A percentile compares a stretch with the other conserved stretches of the same genome.
phyloP scores from a whole-genome alignment of 116 monocot species.

The Phalaenopsis hybrid region DNA sequence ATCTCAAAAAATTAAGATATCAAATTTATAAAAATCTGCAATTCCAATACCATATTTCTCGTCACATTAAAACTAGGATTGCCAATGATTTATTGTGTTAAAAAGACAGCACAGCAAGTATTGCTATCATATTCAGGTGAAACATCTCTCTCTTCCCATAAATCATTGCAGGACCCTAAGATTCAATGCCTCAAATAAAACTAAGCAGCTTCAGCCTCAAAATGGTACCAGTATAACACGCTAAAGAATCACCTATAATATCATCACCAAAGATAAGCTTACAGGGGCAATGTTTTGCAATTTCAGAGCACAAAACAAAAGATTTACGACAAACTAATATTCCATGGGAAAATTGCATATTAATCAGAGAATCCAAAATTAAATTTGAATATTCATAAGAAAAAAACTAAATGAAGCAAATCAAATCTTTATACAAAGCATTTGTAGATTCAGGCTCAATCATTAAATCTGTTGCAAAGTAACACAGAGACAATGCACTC shows the following conservation, averaged over 20 bases:
- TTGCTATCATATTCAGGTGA: background rate
- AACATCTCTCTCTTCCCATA: background rate
- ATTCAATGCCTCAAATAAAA: background rate
- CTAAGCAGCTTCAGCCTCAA: background rate
- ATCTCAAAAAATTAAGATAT: background rate
- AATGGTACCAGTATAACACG: background rate
- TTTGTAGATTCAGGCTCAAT: background rate
- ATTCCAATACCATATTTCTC: background rate
- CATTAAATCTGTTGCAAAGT: background rate
- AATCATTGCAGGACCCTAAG: background rate
- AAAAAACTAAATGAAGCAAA: background rate
- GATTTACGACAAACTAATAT: background rate
- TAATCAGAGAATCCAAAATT: background rate
- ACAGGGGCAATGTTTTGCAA: too few species aligned
- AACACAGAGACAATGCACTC: background rate
- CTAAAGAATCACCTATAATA: too few species aligned
- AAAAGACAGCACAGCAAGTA: background rate
- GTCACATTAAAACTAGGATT: background rate
- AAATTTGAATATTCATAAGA: background rate
- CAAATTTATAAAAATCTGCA: background rate
- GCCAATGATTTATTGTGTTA: background rate
- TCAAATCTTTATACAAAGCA: background rate
- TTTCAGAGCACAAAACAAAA: background rate
- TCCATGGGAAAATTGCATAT: background rate
- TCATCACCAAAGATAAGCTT: too few species aligned